A percentile compares a stretch with the other conserved stretches of the same genome.
Conservation (phyloP, 352 stramenopile genomes). For the Pythium myriotylum region DNA sequence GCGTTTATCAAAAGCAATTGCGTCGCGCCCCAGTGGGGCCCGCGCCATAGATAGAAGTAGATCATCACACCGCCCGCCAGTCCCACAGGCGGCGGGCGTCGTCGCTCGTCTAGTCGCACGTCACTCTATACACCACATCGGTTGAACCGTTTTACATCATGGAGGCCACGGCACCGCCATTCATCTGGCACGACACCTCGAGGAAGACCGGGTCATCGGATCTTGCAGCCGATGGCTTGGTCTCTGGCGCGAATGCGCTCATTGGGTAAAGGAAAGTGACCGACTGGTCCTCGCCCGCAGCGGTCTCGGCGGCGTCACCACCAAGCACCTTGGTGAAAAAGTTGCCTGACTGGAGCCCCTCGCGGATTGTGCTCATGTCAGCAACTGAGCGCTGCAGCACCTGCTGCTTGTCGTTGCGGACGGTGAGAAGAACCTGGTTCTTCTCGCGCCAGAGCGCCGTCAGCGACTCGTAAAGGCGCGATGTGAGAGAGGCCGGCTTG, state of each 20-base stretch:
- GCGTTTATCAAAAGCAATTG: slow-evolving; percentile 6
- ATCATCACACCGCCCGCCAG: slow-evolving; percentile 1
- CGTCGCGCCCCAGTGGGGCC: background rate
- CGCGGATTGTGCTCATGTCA: slow-evolving; percentile 82
- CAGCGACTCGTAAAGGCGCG: slow-evolving; percentile 76
- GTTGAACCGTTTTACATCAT: slow-evolving; percentile 30
- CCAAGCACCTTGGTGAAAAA: slow-evolving; percentile 62
- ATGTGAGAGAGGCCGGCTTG: slow-evolving; percentile 49
- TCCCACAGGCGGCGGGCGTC: background rate
- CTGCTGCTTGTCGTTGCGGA: slow-evolving; percentile 71
- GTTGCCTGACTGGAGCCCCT: slow-evolving; percentile 62
- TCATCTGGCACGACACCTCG: slow-evolving; percentile 81
- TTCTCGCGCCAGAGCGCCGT: slow-evolving; percentile 85
- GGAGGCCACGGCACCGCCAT: slow-evolving; percentile 32
- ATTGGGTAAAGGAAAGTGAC: slow-evolving; percentile 88
- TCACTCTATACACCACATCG: slow-evolving; percentile 14
- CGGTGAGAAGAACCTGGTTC: slow-evolving; percentile 80
- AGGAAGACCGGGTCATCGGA: slow-evolving; percentile 59
- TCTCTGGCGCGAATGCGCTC: slow-evolving; percentile 67
- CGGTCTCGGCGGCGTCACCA: slow-evolving; percentile 26
- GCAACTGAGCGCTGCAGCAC: slow-evolving; percentile 72
- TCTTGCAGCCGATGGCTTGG: slow-evolving; percentile 34
- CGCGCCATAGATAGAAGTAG: slow-evolving; percentile 28
- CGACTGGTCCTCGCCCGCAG: slow-evolving; percentile 48
- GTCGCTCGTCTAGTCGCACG: slow-evolving; percentile 15